phyloP scores from a whole-genome alignment of 495 filamentous ascomycete species.

The Xanthoparmelia taractica region DNA sequence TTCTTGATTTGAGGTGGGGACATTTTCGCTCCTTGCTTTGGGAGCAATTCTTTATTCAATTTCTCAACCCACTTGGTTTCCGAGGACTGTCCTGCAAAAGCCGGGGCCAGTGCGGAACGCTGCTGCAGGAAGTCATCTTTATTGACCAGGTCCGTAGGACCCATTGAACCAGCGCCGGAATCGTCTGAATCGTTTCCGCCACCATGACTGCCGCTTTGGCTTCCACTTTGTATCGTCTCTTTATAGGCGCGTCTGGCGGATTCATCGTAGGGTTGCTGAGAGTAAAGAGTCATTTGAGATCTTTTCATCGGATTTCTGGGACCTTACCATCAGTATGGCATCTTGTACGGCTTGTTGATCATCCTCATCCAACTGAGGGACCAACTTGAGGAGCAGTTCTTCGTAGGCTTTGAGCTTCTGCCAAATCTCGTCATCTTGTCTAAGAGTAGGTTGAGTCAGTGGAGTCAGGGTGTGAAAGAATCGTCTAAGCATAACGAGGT shows the following conservation, averaged over 20 bases:
- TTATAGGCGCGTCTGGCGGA: neutral
- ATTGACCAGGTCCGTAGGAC: slow-evolving; percentile 38
- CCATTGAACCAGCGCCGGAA: slow-evolving; percentile 42
- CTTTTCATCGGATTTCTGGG: slow-evolving; percentile 9
- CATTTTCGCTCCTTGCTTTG: neutral
- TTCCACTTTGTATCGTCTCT: slow-evolving; percentile 8
- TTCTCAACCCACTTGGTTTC: slow-evolving; percentile 53
- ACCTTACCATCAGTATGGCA: slow-evolving; percentile 23
- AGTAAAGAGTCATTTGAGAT: neutral
- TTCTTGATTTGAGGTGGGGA: neutral
- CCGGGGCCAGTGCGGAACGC: slow-evolving; percentile 38
- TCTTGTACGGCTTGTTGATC: slow-evolving; percentile 30
- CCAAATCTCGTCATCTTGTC: slow-evolving; percentile 43
- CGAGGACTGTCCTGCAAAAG: slow-evolving; percentile 55
- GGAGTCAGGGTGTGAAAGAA: neutral
- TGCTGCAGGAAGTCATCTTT: slow-evolving; percentile 32
- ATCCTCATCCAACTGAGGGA: slow-evolving; percentile 28
- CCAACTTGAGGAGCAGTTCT: slow-evolving; percentile 22
- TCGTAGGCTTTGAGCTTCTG: slow-evolving; percentile 45
- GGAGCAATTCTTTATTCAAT: slow-evolving; percentile 30
- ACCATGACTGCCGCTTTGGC: neutral
- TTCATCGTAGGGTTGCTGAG: slow-evolving; percentile 10
- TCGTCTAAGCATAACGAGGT: neutral
- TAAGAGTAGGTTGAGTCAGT: slow-evolving; percentile 18
- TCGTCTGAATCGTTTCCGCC: slow-evolving; percentile 26